Evolutionary conservation across 2,329 filamentous ascomycete genomes (phyloP).

Genomic region (Trichoderma asperellum): DNA sequence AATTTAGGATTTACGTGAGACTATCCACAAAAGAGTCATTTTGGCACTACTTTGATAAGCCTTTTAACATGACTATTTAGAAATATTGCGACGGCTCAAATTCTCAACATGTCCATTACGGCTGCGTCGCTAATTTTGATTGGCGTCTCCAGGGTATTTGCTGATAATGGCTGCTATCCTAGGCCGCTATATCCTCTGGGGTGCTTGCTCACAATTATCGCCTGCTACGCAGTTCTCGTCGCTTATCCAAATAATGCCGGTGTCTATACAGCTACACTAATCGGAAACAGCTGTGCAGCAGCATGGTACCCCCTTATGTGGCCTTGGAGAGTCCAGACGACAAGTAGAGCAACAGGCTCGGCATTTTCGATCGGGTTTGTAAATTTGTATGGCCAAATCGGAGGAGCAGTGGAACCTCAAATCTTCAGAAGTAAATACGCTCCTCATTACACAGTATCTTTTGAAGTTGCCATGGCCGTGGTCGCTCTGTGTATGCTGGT

Average conservation of each 20-base stretch:
- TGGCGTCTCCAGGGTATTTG: constrained; percentile 46
- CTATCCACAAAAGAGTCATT: background rate
- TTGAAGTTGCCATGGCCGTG: constrained; percentile 50
- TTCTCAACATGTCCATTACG: constrained; percentile 54
- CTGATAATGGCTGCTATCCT: constrained; percentile 49
- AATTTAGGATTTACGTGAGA: constrained; percentile 45
- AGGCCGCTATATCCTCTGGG: constrained; percentile 49
- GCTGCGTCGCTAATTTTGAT: constrained; percentile 49
- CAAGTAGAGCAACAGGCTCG: constrained; percentile 50
- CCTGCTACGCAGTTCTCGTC: constrained; percentile 51
- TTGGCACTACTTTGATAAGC: background rate
- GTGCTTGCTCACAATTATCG: constrained; percentile 49
- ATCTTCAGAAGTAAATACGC: constrained; percentile 51
- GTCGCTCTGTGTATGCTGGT: constrained; percentile 48
- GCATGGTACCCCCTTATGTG: constrained; percentile 55
- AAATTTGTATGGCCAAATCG: constrained; percentile 55
- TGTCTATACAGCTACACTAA: constrained; percentile 52
- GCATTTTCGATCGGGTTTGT: constrained; percentile 56
- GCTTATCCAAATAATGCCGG: constrained; percentile 51
- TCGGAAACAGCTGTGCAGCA: constrained; percentile 48
- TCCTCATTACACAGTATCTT: constrained; percentile 50
- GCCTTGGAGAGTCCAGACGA: constrained; percentile 57
- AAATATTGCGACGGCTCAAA: constrained; percentile 51
- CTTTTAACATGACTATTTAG: constrained; percentile 32
- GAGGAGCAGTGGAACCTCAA: constrained; percentile 52